Evolutionary conservation across 1,139 yeast genomes (phyloP).

Genomic region (Yamadazyma mexicana): DNA sequence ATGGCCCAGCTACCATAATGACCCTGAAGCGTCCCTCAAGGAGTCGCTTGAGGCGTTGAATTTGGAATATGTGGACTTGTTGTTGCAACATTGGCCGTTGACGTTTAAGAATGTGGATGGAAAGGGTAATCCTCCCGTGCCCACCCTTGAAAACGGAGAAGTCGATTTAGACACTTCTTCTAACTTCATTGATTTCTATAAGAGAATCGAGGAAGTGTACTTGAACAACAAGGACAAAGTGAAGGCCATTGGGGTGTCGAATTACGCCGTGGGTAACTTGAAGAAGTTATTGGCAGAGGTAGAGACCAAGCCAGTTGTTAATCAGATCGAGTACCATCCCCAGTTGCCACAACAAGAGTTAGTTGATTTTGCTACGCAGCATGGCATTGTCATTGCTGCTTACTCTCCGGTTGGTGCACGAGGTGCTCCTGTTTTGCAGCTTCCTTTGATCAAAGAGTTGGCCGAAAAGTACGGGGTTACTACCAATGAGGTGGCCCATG

Average conservation of each 20-base stretch:
- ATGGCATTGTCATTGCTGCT: slow-evolving; percentile 59
- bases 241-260: slow-evolving; percentile 45
- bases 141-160: slow-evolving; percentile 38
- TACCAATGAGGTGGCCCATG: slow-evolving; percentile 35
- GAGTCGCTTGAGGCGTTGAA: slow-evolving; percentile 36
- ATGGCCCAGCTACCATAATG: slow-evolving; percentile 43
- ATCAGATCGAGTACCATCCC: slow-evolving; percentile 50
- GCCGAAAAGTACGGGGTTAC: slow-evolving; percentile 33
- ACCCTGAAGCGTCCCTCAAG: slow-evolving; percentile 36
- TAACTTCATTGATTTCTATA: slow-evolving; percentile 46
- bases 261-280: slow-evolving; percentile 36
- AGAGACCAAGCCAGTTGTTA: slow-evolving; percentile 34
- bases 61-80: slow-evolving; percentile 56
- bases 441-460: slow-evolving; percentile 42
- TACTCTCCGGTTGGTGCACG: slow-evolving; percentile 78
- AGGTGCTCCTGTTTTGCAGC: slow-evolving; percentile 40
- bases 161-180: slow-evolving; percentile 38
- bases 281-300: slow-evolving; percentile 34
- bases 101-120: slow-evolving; percentile 23
- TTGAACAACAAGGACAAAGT: slow-evolving; percentile 26
- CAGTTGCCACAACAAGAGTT: slow-evolving; percentile 43
- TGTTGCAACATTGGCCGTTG: slow-evolving; percentile 62
- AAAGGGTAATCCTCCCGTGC: slow-evolving; percentile 32
- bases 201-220: slow-evolving; percentile 42
- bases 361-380: slow-evolving; percentile 33